Evolutionary conservation across 805 yeast species (phyloP).

Genomic region (Tetrapisispora phaffii): DNA sequence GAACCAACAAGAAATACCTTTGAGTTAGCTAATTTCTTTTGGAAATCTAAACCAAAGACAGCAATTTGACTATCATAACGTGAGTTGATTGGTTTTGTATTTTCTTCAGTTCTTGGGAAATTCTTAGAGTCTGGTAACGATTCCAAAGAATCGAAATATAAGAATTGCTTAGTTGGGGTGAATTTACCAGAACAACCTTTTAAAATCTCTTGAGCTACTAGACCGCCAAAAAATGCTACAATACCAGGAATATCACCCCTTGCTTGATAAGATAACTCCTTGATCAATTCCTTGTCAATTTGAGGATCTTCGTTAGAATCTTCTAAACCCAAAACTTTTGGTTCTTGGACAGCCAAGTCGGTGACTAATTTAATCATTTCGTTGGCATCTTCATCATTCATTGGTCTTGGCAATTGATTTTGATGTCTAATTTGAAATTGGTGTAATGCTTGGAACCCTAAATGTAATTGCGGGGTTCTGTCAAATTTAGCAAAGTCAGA

Average conservation of each 20-base stretch:
- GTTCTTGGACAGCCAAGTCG: conserved; percentile 46
- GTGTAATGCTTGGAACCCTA: conserved; percentile 85
- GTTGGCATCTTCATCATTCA: conserved; percentile 61
- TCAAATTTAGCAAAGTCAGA: conserved; percentile 94
- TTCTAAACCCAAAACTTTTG: conserved; percentile 39
- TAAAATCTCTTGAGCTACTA: conserved; percentile 91
- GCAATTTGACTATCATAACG: conserved; percentile 96
- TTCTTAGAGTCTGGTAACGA: conserved; percentile 58
- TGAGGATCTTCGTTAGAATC: conserved; percentile 31
- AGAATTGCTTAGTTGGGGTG: conserved; percentile 82
- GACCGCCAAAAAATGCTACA: conserved; percentile 85
- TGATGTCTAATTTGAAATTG: conserved; percentile 55
- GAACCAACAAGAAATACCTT: conserved; percentile 89
- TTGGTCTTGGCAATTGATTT: conserved; percentile 67
- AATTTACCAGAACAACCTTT: conserved; percentile 94
- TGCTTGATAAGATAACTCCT: conserved; percentile 72
- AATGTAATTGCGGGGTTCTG: conserved; percentile 80
- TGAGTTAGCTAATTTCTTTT: conserved; percentile 61
- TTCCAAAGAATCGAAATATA: conserved; percentile 91
- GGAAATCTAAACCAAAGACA: conserved; percentile 76
- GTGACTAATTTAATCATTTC: conserved; percentile 52
- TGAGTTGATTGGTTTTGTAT: conserved; percentile 64
- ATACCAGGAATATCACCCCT: conserved; percentile 87
- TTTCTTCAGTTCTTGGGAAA: conserved; percentile 56
- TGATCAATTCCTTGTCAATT: conserved; percentile 55